Conservation (phyloP, 1,284 basidiomycete genomes). For the Butyriboletus appendiculatus region DNA sequence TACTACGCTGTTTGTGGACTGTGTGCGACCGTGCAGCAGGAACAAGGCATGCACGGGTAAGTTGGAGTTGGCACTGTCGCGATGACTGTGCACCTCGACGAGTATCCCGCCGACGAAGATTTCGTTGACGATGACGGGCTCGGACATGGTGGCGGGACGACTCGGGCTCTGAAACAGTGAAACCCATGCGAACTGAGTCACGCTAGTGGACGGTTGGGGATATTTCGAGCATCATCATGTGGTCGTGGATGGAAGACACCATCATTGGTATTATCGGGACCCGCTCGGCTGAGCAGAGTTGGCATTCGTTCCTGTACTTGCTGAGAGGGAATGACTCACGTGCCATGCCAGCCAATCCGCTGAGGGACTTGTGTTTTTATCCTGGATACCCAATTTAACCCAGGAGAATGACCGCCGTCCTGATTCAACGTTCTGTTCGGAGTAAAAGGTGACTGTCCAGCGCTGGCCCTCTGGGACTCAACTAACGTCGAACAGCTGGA, state of each 20-base stretch:
- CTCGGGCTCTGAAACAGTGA: not conserved
- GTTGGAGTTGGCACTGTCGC: conserved; percentile 18
- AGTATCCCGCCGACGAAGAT: conserved; percentile 48
- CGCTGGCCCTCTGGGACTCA: too few species aligned
- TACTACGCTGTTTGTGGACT: conserved; percentile 32
- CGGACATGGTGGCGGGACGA: conserved; percentile 18
- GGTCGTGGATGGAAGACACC: not conserved
- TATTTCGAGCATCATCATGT: not conserved
- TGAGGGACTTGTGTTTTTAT: not conserved
- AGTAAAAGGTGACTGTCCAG: too few species aligned
- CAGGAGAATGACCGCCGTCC: not conserved
- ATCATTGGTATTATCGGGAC: not conserved
- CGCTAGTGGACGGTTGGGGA: not conserved
- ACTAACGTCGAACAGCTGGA: too few species aligned
- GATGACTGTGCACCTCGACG: conserved; percentile 42
- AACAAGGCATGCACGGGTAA: conserved; percentile 53
- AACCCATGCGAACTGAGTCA: not conserved
- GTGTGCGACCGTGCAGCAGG: conserved; percentile 59
- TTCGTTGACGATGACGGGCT: conserved; percentile 8
- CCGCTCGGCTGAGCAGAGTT: too few species aligned
- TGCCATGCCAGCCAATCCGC: not conserved
- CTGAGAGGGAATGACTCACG: not conserved
- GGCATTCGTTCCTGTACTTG: not conserved
- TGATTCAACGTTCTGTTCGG: too few species aligned
- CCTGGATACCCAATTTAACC: not conserved